Percentiles rank a stretch among this genome's conserved stretches.
Conservation (phyloP, 306 rosid species). For the Dryas drummondii region DNA sequence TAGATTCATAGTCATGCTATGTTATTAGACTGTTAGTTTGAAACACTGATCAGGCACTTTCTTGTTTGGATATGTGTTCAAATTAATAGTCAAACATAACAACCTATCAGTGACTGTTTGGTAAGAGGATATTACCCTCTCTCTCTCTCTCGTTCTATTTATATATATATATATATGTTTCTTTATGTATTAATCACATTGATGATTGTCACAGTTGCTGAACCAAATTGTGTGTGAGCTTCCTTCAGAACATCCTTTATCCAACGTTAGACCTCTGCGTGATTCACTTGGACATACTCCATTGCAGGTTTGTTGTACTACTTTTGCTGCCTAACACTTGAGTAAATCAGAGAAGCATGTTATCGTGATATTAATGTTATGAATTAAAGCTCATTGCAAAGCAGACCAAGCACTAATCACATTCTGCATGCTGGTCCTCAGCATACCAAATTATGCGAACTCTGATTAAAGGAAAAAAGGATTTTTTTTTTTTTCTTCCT, state of each 20-base stretch:
- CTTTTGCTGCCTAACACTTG: conserved; percentile 12
- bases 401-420: background rate
- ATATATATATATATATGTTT: background rate
- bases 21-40: background rate
- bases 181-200: conserved; percentile 11
- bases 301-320: conserved; percentile 58
- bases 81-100: background rate
- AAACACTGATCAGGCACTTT: background rate
- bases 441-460: background rate
- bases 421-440: background rate
- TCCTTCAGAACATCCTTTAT: conserved; percentile 86
- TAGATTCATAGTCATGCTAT: background rate
- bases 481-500: conserved; percentile 9
- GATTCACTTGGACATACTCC: conserved; percentile 99
- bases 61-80: background rate
- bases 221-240: conserved; percentile 95
- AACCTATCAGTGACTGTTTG: background rate
- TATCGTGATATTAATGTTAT: background rate
- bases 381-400: background rate
- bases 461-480: background rate
- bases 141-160: background rate
- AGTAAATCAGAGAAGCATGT: background rate
- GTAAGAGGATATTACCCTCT: background rate
- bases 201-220: conserved; percentile 65
- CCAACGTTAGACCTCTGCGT: conserved; percentile 69